Base-by-base conservation (phyloP, 768 basidiomycete genomes). In the Hypholoma fasciculare region DNA sequence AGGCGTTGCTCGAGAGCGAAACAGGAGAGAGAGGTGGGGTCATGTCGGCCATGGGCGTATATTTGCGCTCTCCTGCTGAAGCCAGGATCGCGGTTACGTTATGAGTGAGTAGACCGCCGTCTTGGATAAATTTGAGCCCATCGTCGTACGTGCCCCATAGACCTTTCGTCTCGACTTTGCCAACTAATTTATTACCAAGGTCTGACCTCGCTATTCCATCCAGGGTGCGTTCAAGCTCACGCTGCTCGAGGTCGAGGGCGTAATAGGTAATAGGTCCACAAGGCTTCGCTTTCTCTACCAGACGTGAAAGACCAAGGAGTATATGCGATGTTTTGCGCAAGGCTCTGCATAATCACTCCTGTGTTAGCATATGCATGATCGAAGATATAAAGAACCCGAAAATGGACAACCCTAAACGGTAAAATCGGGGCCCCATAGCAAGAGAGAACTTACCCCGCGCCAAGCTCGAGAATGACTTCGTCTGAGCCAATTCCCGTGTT, bases 121-220 rank as follows among this genome's bases (percentile, higher is more conserved):
- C 78, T 42, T 83, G 74, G 54, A 96, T 80, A 67, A 89, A 94
- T 58, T 87, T 87, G 42, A 98, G 77, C 1, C 96, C 95, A 30
- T 89, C 89, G 50, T 96, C 87, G 70, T 94, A 98, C 3, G 94
- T 96, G 20, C 93, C 96, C 70, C 92, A 92, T 62, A 98, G 81
- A 19, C 96, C 97, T 57, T 87, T 88, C 39, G 86, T 87, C 2
- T 83, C 77, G 36, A 98, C 86, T 66, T 92, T 94, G 49, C 88
- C 91, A 26, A 75, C 60, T 2, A 94, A 77, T 36, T 77, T 71
- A 9, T 74, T 63, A 27, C 92, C 92, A 36, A 89, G 74, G 12
- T 83, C 80, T 12, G 90, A 90, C 13, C 69, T 64, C 50, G 80
- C 70, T 61, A 99, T 86, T 64, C 86, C 78, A 17, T 74, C 74